Conservation (phyloP, 495 filamentous ascomycete species). For the Usnea hakonensis region DNA sequence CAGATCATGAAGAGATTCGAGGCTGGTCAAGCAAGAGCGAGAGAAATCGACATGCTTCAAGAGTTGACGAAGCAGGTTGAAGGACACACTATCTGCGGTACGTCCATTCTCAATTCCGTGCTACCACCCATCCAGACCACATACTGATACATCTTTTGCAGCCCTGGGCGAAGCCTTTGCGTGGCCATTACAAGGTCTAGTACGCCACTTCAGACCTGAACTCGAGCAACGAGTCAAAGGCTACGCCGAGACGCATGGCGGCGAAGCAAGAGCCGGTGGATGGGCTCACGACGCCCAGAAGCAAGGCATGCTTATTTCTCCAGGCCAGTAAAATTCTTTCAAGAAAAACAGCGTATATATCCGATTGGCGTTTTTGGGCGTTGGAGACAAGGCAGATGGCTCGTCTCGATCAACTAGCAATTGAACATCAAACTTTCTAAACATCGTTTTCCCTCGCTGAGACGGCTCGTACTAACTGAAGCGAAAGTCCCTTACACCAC, state of each 20-base stretch:
- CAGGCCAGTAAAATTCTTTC: conserved; percentile 60
- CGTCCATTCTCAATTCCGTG: conserved; percentile 19
- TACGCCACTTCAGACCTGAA: conserved; percentile 94
- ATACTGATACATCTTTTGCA: conserved; percentile 21
- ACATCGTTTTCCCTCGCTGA: neutral
- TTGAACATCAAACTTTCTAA: neutral
- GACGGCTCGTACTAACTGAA: too few species aligned
- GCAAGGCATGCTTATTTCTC: conserved; percentile 77
- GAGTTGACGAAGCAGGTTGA: conserved; percentile 99
- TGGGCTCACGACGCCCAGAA: conserved; percentile 70
- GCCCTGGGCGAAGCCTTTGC: conserved; percentile 95
- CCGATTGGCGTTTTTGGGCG: neutral
- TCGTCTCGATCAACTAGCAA: neutral
- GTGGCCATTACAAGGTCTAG: conserved; percentile 96
- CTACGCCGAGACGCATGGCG: conserved; percentile 60
- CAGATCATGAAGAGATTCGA: conserved; percentile 97
- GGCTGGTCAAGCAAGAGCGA: conserved; percentile 73
- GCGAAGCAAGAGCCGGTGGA: conserved; percentile 71
- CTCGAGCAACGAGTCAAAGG: conserved; percentile 80
- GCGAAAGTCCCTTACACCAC: too few species aligned
- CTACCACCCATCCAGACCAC: neutral
- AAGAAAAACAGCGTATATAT: conserved; percentile 31
- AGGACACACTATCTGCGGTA: conserved; percentile 95
- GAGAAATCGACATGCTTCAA: conserved; percentile 99
- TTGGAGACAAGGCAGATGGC: neutral